Conservation (phyloP, 2,329 filamentous ascomycete species). For the Paracoccidioides lutzii region DNA sequence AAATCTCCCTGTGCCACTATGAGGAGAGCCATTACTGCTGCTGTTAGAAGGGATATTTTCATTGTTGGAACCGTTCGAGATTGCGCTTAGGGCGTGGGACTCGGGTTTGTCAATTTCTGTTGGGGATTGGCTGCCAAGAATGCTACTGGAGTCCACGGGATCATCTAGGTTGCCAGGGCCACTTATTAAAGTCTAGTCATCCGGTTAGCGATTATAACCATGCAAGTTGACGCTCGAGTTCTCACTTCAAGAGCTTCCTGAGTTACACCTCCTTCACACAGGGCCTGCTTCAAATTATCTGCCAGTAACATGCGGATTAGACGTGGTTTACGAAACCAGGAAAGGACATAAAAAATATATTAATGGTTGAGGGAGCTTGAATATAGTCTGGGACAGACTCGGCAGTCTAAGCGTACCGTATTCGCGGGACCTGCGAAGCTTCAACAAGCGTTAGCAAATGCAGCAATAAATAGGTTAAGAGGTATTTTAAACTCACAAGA, state of each 20-base stretch:
- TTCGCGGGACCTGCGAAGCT: slow-evolving; percentile 18
- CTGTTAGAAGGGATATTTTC: background rate
- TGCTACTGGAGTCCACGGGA: background rate
- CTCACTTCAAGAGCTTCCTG: slow-evolving; percentile 37
- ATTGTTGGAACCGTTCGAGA: background rate
- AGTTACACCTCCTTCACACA: slow-evolving; percentile 40
- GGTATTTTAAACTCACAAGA: slow-evolving; percentile 34
- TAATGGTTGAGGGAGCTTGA: background rate
- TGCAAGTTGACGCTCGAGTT: slow-evolving; percentile 3
- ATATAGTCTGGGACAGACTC: background rate
- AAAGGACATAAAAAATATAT: background rate
- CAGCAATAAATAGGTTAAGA: slow-evolving; percentile 6
- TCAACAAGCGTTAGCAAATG: slow-evolving; percentile 6
- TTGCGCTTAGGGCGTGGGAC: background rate
- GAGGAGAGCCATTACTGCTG: background rate
- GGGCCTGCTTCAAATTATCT: slow-evolving; percentile 37
- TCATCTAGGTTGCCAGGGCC: slow-evolving; percentile 1
- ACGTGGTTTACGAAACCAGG: background rate
- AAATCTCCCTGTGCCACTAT: background rate
- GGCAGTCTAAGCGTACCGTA: slow-evolving; percentile 15
- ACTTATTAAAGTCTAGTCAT: slow-evolving; percentile 8
- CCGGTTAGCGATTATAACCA: slow-evolving; percentile 8
- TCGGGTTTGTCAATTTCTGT: background rate
- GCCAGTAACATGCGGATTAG: slow-evolving; percentile 1
- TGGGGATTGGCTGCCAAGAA: background rate